Base-by-base conservation (phyloP, 345 rosid species). In the Lumnitzera littorea region DNA sequence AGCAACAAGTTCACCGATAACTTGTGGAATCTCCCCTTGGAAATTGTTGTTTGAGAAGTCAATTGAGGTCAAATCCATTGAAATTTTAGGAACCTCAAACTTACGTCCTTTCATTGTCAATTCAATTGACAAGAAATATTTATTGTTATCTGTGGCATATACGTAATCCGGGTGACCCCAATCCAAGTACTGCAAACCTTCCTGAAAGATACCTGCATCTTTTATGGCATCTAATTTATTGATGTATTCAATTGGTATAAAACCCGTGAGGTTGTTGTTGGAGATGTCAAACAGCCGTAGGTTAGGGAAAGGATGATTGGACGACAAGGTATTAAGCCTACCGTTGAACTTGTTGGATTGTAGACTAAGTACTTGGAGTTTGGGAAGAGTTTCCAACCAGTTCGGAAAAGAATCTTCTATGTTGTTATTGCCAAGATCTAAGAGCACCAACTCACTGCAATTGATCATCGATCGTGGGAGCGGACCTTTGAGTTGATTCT, bases 221-320 rank as follows among this genome's bases (percentile, higher is more conserved):
- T 36, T 48, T 59, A 68, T 60, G 2, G 53, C 62, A 24, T 23
- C 24, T 16, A 60, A 25, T 0, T 48, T 13, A 3, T 0, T 13
- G 24, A 59, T 15, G 20, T 59, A 59, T 13, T 47, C 12, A 1
- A 27, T 20, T 8, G 62, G 62, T 15, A 73, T 24, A 36, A 51
- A 24, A 17, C 77, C 64, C 0, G 48, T 55, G 61, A 73, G 29
- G 2, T 60, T 48, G 52, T 68, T 73, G 48, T 55, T 24, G 4
- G 77, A 68, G 53, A 73, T 51, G 15, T 73, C 70, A 29, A 73
- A 4, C 31, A 73, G 64, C 29, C 58, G 5, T 14, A 73, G 36
- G 11, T 29, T 43, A 12, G 67, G 0, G 20, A 68, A 68, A 16
- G 69, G 47, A 31, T 46, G 24, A 46, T 23, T 12, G 3, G 13